phyloP scores from a whole-genome alignment of 306 rosid species.

The Lathyrus aphaca region DNA sequence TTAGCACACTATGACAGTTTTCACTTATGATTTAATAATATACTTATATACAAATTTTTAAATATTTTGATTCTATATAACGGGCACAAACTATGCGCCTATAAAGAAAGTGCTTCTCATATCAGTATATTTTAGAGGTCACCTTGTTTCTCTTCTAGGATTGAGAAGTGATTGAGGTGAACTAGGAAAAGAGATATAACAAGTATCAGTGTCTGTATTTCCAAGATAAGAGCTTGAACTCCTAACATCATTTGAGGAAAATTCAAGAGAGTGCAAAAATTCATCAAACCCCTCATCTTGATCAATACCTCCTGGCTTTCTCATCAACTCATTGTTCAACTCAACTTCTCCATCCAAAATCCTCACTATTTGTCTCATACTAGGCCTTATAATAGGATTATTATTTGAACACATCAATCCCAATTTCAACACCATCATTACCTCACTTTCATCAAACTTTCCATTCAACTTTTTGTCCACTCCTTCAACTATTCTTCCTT shows the following conservation, averaged over 20 bases:
- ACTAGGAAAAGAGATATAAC: conserved; percentile 43
- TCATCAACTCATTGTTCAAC: conserved; percentile 42
- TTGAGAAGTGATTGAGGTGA: conserved; percentile 58
- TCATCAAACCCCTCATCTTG: conserved; percentile 23
- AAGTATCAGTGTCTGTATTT: conserved; percentile 36
- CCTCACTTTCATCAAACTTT: conserved; percentile 47
- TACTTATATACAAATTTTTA: too few species aligned
- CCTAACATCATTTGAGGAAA: conserved; percentile 56
- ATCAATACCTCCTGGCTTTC: conserved; percentile 41
- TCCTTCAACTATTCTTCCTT: not conserved
- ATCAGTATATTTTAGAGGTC: not conserved
- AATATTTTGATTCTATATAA: too few species aligned
- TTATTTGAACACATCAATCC: conserved; percentile 70
- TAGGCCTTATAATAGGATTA: conserved; percentile 54
- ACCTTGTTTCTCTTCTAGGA: conserved; percentile 47
- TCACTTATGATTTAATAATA: too few species aligned
- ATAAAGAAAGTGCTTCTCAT: too few species aligned
- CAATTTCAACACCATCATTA: conserved; percentile 57
- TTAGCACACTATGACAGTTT: too few species aligned
- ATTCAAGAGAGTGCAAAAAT: conserved; percentile 56
- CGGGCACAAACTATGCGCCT: too few species aligned
- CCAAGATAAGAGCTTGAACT: conserved; percentile 47
- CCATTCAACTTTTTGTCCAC: conserved; percentile 49
- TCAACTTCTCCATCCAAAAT: conserved; percentile 65
- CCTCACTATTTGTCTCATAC: conserved; percentile 30